Evolutionary conservation across 345 rosid species (phyloP).

Genomic region (Adansonia digitata): DNA sequence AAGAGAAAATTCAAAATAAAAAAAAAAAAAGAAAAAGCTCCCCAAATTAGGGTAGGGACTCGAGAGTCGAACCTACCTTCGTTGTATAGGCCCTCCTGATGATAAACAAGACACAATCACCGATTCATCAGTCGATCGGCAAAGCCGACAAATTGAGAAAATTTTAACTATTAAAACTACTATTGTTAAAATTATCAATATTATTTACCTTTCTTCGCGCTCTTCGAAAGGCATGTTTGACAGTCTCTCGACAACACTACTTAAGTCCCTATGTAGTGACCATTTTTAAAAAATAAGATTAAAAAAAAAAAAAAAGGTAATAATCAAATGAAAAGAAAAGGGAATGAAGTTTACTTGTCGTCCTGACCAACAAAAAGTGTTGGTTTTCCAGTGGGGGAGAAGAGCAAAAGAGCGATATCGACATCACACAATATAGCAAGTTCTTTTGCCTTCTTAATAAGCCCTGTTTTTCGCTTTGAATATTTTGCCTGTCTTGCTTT

Average conservation of each 20-base stretch:
- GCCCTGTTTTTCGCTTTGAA: constrained; percentile 40
- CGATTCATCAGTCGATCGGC: neutral
- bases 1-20: neutral
- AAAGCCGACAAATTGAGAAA: neutral
- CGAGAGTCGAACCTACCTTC: constrained; percentile 3
- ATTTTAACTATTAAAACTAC: neutral
- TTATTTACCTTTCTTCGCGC: constrained; percentile 24
- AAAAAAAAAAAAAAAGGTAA: neutral
- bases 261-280: constrained; percentile 15
- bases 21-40: neutral
- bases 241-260: constrained; percentile 14
- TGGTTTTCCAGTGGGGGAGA: constrained; percentile 25
- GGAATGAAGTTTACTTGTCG: neutral
- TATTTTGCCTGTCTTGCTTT: constrained; percentile 38
- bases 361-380: constrained; percentile 20
- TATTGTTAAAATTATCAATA: neutral
- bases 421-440: constrained; percentile 26
- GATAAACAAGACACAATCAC: neutral
- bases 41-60: neutral
- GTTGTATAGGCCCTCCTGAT: constrained; percentile 23
- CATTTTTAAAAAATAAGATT: neutral
- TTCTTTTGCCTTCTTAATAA: constrained; percentile 40
- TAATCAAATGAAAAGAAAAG: neutral
- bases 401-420: constrained; percentile 26
- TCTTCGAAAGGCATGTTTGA: neutral